A percentile compares a stretch with the other conserved stretches of the same genome.
Evolutionary conservation across 2,329 filamentous ascomycete genomes (phyloP).

Genomic region (Mycogone perniciosa): DNA sequence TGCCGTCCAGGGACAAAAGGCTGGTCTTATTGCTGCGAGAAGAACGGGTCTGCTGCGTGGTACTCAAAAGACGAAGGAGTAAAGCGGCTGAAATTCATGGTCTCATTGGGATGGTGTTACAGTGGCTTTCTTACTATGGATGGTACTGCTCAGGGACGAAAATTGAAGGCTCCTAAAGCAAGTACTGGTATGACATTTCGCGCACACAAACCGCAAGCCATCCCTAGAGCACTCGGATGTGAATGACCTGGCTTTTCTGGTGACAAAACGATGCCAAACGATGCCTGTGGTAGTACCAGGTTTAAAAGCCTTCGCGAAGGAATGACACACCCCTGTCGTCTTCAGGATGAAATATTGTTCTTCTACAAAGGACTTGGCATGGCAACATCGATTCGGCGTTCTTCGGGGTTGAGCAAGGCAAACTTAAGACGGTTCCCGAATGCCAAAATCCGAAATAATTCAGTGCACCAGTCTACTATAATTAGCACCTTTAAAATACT

Average conservation of each 20-base stretch:
- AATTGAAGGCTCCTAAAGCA: slow-evolving; percentile 43
- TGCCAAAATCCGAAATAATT: too few relatives aligned
- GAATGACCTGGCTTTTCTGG: slow-evolving; percentile 7
- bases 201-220: slow-evolving; percentile 32
- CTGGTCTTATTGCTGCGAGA: slow-evolving; percentile 99
- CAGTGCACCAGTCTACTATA: too few relatives aligned
- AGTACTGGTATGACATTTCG: slow-evolving; percentile 43
- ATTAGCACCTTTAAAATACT: too few relatives aligned
- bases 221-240: slow-evolving; percentile 6
- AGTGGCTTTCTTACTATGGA: slow-evolving; percentile 53
- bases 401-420: too few relatives aligned
- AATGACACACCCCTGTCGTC: too few relatives aligned
- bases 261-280: not conserved
- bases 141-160: slow-evolving; percentile 42
- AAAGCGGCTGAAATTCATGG: slow-evolving; percentile 49
- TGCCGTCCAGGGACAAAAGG: slow-evolving; percentile 98
- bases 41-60: slow-evolving; percentile 99
- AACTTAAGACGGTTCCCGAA: too few relatives aligned
- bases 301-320: too few relatives aligned
- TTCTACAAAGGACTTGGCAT: too few relatives aligned
- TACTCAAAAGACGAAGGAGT: slow-evolving; percentile 99
- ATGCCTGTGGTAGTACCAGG: too few relatives aligned
- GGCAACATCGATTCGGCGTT: too few relatives aligned
- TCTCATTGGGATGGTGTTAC: slow-evolving; percentile 61
- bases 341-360: too few relatives aligned